Conservation (phyloP, 2,329 filamentous ascomycete genomes). For the Ceratocystis cacaofunesta region DNA sequence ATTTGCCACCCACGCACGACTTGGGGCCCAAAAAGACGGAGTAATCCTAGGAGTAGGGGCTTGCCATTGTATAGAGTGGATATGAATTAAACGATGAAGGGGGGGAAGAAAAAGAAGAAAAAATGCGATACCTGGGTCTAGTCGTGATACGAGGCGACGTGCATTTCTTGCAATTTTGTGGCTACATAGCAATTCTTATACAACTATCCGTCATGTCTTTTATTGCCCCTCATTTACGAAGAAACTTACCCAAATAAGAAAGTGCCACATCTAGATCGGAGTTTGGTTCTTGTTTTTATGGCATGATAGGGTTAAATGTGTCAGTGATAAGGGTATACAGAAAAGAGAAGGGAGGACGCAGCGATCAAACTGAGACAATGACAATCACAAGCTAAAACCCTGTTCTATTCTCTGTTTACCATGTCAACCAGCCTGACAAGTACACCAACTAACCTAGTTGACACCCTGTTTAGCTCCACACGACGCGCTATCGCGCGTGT, state of each 20-base stretch:
- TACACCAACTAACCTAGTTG: neutral
- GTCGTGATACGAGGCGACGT: no score
- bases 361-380: neutral
- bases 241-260: no score
- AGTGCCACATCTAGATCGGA: neutral
- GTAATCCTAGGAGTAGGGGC: neutral
- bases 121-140: neutral
- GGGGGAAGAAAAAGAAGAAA: neutral
- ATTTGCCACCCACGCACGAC: neutral
- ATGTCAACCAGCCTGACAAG: neutral
- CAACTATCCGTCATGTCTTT: no score
- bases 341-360: neutral
- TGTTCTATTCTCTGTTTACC: neutral
- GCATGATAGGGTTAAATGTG: neutral
- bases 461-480: neutral
- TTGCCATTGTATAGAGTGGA: neutral
- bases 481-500: neutral
- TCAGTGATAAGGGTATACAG: neutral
- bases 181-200: no score
- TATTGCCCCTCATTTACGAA: no score
- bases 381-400: slow-evolving; percentile 1
- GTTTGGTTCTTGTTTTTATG: neutral
- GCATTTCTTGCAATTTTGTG: no score
- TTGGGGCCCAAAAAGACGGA: neutral
- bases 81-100: neutral